Evolutionary conservation across 768 basidiomycete genomes (phyloP).

Genomic region (Phaeotremella fagi): DNA sequence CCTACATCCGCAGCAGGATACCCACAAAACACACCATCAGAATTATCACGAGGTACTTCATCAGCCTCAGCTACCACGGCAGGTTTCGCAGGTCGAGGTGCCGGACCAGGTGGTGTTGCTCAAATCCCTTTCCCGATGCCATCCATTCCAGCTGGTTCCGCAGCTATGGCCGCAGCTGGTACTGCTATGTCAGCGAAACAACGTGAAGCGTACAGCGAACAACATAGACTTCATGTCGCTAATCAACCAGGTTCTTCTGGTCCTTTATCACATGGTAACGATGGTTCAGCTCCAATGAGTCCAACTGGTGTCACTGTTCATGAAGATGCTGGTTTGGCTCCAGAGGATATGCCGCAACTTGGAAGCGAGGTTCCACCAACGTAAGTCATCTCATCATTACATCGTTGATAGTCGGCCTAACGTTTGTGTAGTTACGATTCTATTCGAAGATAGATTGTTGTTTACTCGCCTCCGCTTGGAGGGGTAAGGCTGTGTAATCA

Average conservation of each 20-base stretch:
- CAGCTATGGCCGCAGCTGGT: constrained; percentile 15
- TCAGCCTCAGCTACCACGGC: constrained; percentile 38
- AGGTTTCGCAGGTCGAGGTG: constrained; percentile 44
- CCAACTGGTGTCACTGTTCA: constrained; percentile 26
- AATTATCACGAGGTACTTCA: constrained; percentile 37
- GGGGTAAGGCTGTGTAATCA: no score
- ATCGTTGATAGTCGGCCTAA: neutral
- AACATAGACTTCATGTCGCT: constrained; percentile 27
- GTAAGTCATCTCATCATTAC: constrained; percentile 28
- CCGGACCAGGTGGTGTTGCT: constrained; percentile 12
- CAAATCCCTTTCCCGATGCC: constrained; percentile 21
- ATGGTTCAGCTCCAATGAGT: constrained; percentile 12
- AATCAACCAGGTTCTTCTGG: constrained; percentile 16
- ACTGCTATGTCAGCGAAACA: constrained; percentile 37
- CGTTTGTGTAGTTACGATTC: constrained; percentile 26
- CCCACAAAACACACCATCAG: constrained; percentile 11
- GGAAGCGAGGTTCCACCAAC: constrained; percentile 44
- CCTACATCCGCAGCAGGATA: constrained; percentile 35
- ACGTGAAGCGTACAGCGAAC: constrained; percentile 45
- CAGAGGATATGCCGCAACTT: constrained; percentile 17
- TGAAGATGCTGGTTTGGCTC: constrained; percentile 31
- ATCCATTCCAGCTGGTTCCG: constrained; percentile 17
- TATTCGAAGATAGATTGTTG: constrained; percentile 12
- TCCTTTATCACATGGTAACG: constrained; percentile 9
- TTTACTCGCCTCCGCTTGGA: no score